phyloP scores from a whole-genome alignment of 2,329 filamentous ascomycete genomes.

The Chrysoporthe deuterocubensis region DNA sequence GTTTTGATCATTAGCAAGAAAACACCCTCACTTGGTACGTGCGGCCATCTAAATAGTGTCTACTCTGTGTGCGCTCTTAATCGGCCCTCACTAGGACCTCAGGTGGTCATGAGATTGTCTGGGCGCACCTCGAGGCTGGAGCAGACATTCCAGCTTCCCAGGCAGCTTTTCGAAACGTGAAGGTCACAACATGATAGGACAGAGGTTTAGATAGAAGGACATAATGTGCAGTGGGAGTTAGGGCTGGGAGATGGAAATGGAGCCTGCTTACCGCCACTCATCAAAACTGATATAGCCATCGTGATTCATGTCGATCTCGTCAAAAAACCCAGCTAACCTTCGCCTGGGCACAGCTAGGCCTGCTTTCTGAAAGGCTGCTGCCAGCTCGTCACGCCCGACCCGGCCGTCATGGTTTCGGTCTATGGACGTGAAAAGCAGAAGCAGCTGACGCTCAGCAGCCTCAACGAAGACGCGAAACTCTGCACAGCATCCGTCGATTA shows the following conservation, averaged over 20 bases:
- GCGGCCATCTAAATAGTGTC: neutral
- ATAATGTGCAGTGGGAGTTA: neutral
- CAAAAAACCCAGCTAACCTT: constrained; percentile 83
- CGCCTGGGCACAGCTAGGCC: constrained; percentile 78
- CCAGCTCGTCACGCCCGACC: constrained; percentile 84
- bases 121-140: neutral
- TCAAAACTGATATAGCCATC: constrained; percentile 89
- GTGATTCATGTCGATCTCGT: constrained; percentile 84
- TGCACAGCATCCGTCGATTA: constrained; percentile 41
- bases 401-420: constrained; percentile 85
- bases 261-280: constrained; percentile 87
- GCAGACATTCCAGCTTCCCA: neutral
- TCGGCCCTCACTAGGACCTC: neutral
- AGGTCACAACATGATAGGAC: neutral
- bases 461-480: constrained; percentile 92
- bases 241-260: constrained; percentile 25
- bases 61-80: neutral
- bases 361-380: constrained; percentile 74
- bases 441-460: constrained; percentile 82
- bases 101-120: neutral
- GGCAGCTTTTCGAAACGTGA: neutral
- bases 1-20: constrained; percentile 14
- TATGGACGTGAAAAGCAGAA: constrained; percentile 80
- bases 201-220: neutral
- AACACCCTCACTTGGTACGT: neutral